Base-by-base conservation (phyloP, 257 asterid genomes). In the Cruciata laevipes region DNA sequence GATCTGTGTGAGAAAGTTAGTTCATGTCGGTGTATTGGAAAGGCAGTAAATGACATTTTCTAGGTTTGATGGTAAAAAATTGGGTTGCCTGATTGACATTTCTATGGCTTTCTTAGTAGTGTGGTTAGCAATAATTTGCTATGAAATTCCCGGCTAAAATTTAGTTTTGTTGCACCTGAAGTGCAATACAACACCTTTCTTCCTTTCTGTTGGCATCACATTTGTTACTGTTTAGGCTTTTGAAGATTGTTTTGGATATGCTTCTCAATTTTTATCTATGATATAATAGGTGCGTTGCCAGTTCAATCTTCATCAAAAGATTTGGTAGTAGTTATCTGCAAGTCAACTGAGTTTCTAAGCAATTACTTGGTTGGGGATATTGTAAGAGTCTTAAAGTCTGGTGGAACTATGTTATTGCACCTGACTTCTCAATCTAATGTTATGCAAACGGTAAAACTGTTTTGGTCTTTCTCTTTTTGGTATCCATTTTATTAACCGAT, bases 381-480 rank as follows among this genome's bases (percentile, higher is more conserved):
- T 35, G 80, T 79, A 35, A 81, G 86, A 80, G 81, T 83, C 53
- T 73, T 90, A 69, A 94, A 80, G 72, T 96, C 95, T 61, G 90
- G 90, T 66, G 97, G 96, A 78, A 78, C 81, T 53, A 74, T 85
- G 69, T 71, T 83, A 69, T 76, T 86, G 68, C 51, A 76, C 71
- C 59, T 72, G 66, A 31, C 79, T 67, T 79, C 85, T 71, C 85
- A 83, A 57, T 67, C 86, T 69, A 73, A 69, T 31, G 38, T 63
- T 21, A 76, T 66, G 69, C 77, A 79, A 72, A 65, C 6, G 85
- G 95, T 89, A 80, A 53, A 53, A 17, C 58, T 1, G 0, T 27
- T 61, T 24, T 20, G n/a, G 20, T 35, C 0, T 42, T 33, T 47
- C 33, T 9, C 37, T 27, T 38, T 62, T 30, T 10, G 18, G 27